Evolutionary conservation across 306 rosid genomes (phyloP).

Genomic region (Albizia julibrissin): DNA sequence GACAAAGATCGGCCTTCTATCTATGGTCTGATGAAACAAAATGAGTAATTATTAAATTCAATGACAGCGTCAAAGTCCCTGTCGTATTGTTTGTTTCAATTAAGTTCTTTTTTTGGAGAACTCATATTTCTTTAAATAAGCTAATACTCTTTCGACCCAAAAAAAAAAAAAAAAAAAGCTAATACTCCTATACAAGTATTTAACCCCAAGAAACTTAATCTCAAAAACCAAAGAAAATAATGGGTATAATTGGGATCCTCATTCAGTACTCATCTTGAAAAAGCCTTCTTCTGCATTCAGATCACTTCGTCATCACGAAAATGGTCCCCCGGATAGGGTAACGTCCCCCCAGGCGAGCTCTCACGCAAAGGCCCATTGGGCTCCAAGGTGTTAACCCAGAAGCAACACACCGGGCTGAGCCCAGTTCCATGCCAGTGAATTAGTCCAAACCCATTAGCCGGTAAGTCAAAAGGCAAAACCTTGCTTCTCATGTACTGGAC

Average conservation of each 20-base stretch:
- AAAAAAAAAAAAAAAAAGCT: too few species aligned
- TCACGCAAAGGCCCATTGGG: too few species aligned
- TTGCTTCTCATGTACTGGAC: too few species aligned
- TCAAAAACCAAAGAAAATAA: background rate
- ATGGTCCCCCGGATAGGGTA: too few species aligned
- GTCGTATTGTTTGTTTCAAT: background rate
- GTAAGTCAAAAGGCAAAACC: too few species aligned
- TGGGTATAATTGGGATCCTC: too few species aligned
- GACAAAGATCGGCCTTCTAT: constrained; percentile 24
- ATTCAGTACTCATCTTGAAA: too few species aligned
- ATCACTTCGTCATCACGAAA: too few species aligned
- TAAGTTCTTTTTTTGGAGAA: background rate
- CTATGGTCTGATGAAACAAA: constrained; percentile 20
- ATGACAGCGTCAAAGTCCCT: constrained; percentile 30
- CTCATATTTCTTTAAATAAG: background rate
- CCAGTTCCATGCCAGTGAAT: background rate
- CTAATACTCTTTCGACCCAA: too few species aligned
- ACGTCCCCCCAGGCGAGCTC: too few species aligned
- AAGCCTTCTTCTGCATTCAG: too few species aligned
- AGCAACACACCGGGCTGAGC: background rate
- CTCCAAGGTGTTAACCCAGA: background rate
- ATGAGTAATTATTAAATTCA: background rate
- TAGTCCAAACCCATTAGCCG: background rate
- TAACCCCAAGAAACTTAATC: constrained; percentile 3
- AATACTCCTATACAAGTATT: background rate